A percentile compares a stretch with the other conserved stretches of the same genome.
These are phyloP conservation scores for Chrysoporthe austroafricana DNA, from an alignment of 2,329 filamentous ascomycete species.

Conservation along the genomic window DNA sequence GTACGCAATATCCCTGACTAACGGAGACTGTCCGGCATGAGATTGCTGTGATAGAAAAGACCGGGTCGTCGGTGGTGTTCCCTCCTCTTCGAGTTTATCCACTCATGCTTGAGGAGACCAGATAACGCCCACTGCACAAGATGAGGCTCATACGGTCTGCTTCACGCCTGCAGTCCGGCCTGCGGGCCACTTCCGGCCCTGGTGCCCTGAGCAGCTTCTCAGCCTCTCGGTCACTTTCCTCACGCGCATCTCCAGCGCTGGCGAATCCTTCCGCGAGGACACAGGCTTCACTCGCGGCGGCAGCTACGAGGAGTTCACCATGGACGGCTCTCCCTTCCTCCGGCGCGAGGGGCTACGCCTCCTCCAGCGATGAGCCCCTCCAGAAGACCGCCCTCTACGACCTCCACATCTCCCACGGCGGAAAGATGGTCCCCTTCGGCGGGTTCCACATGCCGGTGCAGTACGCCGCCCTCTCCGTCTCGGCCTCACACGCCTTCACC, in stretches of 20 bases:
- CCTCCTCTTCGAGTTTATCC: not conserved
- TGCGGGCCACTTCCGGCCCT: slow-evolving; percentile 1
- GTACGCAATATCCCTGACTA: slow-evolving; percentile 9
- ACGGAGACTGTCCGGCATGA: not conserved
- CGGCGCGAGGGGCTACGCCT: slow-evolving; percentile 21
- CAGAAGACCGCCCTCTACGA: slow-evolving; percentile 42
- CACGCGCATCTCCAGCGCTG: not conserved
- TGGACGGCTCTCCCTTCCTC: not conserved
- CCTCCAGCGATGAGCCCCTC: slow-evolving; percentile 29
- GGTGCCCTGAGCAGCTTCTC: slow-evolving; percentile 12
- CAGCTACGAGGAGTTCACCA: not conserved
- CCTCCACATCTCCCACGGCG: slow-evolving; percentile 67
- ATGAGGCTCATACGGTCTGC: slow-evolving; percentile 23
- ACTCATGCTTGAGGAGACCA: not conserved
- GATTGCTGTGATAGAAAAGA: slow-evolving; percentile 5
- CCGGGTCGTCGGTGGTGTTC: not conserved
- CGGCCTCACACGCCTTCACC: slow-evolving; percentile 88
- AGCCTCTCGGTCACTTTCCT: not conserved
- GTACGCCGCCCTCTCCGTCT: slow-evolving; percentile 76
- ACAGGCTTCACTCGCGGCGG: not conserved
- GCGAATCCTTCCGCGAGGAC: not conserved
- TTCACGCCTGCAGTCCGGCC: slow-evolving; percentile 18
- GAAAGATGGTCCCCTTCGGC: slow-evolving; percentile 96
- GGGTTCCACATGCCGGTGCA: slow-evolving; percentile 92
- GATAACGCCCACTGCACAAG: not conserved